These are phyloP conservation scores for Flaveria ramosissima DNA, from an alignment of 129 eudicot species.

Conservation along the genomic window DNA sequence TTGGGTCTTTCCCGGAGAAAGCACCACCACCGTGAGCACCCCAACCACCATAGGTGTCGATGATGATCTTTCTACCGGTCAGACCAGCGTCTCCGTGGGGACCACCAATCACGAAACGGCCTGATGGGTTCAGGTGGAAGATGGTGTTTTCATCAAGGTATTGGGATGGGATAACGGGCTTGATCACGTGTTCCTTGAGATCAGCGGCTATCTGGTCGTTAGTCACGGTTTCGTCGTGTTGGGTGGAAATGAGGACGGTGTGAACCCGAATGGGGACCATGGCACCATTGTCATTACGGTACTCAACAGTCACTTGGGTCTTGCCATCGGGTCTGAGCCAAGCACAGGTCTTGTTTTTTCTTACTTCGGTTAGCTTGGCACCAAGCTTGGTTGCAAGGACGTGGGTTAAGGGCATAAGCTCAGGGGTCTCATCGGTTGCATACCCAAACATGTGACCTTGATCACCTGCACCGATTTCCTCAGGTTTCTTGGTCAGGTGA, in stretches of 20 bases:
- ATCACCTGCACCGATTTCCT: conserved; percentile 17
- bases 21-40: conserved; percentile 17
- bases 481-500: conserved; percentile 19
- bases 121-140: conserved; percentile 11
- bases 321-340: conserved; percentile 20
- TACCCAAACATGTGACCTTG: conserved; percentile 22
- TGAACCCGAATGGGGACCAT: conserved; percentile 16
- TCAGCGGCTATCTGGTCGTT: conserved; percentile 13
- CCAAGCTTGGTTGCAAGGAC: conserved; percentile 72
- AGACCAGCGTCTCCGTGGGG: conserved; percentile 19
- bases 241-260: conserved; percentile 20
- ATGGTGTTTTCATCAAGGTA: conserved; percentile 20
- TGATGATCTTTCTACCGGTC: conserved; percentile 17
- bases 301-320: conserved; percentile 14
- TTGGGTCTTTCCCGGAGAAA: conserved; percentile 16
- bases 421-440: conserved; percentile 55
- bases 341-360: conserved; percentile 11
- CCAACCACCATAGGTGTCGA: conserved; percentile 14
- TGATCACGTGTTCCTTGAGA: conserved; percentile 17
- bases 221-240: conserved; percentile 21
- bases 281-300: conserved; percentile 9
- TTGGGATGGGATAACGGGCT: conserved; percentile 21
- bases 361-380: conserved; percentile 9
- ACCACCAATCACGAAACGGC: conserved; percentile 11
- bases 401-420: conserved; percentile 60